phyloP scores from a whole-genome alignment of 139 green algal species.

The Micractinium sp. region DNA sequence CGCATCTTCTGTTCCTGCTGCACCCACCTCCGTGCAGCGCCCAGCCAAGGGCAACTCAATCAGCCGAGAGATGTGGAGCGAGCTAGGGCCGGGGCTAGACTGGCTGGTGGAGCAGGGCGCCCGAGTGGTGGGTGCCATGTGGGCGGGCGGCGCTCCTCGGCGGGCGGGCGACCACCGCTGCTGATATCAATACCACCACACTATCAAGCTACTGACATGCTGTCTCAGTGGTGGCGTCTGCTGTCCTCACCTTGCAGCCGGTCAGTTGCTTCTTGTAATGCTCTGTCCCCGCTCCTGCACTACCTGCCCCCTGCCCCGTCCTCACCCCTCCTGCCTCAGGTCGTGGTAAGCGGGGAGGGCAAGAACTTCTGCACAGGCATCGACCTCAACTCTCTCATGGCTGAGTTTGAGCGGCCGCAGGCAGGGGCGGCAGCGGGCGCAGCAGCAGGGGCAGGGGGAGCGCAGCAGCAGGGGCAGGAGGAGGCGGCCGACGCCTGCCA shows the following conservation, averaged over 20 bases:
- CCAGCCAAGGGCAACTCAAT: constrained; percentile 24
- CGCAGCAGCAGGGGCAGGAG: background rate
- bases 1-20: too few species aligned
- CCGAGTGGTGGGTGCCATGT: background rate
- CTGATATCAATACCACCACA: background rate
- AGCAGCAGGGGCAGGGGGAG: background rate
- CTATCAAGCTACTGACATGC: background rate
- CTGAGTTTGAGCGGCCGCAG: background rate
- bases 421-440: background rate
- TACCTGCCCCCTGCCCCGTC: background rate
- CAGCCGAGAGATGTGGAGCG: constrained; percentile 22
- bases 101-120: constrained; percentile 12
- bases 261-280: background rate
- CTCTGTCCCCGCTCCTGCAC: background rate
- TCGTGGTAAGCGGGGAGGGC: constrained; percentile 68
- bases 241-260: background rate
- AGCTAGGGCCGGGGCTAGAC: constrained; percentile 16
- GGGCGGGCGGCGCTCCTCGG: background rate
- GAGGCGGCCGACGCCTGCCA: background rate
- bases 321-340: constrained; percentile 6
- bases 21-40: too few species aligned
- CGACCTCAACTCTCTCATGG: constrained; percentile 52
- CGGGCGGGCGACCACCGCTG: too few species aligned
- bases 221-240: background rate
- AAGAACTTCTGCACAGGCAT: constrained; percentile 80